A percentile compares a stretch with the other conserved stretches of the same genome.
phyloP scores from a whole-genome alignment of 352 stramenopile genomes.

The Detonula confervacea region DNA sequence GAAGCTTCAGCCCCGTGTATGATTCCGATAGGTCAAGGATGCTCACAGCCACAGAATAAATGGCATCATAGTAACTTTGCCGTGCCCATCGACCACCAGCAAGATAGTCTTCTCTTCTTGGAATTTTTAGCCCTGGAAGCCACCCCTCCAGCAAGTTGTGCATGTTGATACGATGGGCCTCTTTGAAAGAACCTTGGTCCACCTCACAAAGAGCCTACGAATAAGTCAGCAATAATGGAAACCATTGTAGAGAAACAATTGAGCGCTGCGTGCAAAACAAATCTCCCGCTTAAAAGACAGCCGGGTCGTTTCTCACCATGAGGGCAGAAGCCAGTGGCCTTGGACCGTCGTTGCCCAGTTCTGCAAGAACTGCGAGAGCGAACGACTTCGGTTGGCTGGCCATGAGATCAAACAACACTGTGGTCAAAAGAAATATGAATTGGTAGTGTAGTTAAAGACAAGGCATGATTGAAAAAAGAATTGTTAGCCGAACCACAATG shows the following conservation, averaged over 20 bases:
- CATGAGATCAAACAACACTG: slow-evolving; percentile 84
- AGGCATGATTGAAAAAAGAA: too few relatives aligned
- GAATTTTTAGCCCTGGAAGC: slow-evolving; percentile 80
- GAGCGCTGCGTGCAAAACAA: too few relatives aligned
- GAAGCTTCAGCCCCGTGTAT: slow-evolving; percentile 80
- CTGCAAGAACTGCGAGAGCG: slow-evolving; percentile 80
- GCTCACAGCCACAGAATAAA: slow-evolving; percentile 75
- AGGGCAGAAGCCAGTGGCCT: slow-evolving; percentile 54
- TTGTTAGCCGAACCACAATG: too few relatives aligned
- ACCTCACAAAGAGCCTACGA: slow-evolving; percentile 72
- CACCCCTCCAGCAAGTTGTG: slow-evolving; percentile 80
- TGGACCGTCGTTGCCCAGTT: slow-evolving; percentile 77
- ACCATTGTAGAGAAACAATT: too few relatives aligned
- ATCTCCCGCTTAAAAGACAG: too few relatives aligned
- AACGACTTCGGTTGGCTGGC: slow-evolving; percentile 80
- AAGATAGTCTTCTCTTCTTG: slow-evolving; percentile 81
- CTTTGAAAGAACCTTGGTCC: slow-evolving; percentile 82
- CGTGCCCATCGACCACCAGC: slow-evolving; percentile 82
- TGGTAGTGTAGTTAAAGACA: too few relatives aligned
- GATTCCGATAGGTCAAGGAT: slow-evolving; percentile 83
- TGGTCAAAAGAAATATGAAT: too few relatives aligned
- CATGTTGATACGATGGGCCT: slow-evolving; percentile 79
- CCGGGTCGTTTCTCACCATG: slow-evolving; percentile 53
- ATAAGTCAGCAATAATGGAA: too few relatives aligned
- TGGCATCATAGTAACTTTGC: slow-evolving; percentile 84